A percentile compares a stretch with the other conserved stretches of the same genome.
phyloP scores from a whole-genome alignment of 192 early-diverging fungal genomes.

The Backusella liffmaniae region DNA sequence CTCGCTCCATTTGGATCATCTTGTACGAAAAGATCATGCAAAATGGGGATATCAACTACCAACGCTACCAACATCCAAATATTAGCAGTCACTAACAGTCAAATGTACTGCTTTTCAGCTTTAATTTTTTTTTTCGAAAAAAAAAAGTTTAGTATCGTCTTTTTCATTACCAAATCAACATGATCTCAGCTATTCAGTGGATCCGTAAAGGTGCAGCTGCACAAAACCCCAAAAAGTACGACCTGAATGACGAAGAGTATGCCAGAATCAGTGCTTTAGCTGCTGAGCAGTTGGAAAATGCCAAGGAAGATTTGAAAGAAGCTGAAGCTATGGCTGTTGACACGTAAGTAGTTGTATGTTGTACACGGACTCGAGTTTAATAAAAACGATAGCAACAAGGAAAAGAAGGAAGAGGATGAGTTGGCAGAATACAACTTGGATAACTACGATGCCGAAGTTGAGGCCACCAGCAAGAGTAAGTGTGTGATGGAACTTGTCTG shows the following conservation, averaged over 20 bases:
- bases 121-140: neutral
- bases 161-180: slow-evolving; percentile 30
- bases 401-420: slow-evolving; percentile 53
- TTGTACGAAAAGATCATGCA: neutral
- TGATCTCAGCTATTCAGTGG: slow-evolving; percentile 95
- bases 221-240: slow-evolving; percentile 73
- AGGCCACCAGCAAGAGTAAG: slow-evolving; percentile 39
- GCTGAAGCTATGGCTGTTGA: slow-evolving; percentile 47
- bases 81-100: slow-evolving; percentile 2
- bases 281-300: slow-evolving; percentile 59
- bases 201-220: slow-evolving; percentile 91
- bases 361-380: neutral
- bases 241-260: slow-evolving; percentile 89
- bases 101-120: neutral
- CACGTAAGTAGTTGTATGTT: slow-evolving; percentile 2
- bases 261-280: slow-evolving; percentile 74
- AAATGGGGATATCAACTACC: neutral
- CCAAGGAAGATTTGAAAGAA: slow-evolving; percentile 56
- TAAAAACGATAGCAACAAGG: neutral
- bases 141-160: neutral
- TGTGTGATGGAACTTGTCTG: neutral
- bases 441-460: slow-evolving; percentile 85
- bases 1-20: too few species aligned
- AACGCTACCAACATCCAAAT: neutral
- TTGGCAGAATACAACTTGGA: slow-evolving; percentile 90